Evolutionary conservation across 805 yeast genomes (phyloP).

Genomic region (Gaillardinia entomophila): DNA sequence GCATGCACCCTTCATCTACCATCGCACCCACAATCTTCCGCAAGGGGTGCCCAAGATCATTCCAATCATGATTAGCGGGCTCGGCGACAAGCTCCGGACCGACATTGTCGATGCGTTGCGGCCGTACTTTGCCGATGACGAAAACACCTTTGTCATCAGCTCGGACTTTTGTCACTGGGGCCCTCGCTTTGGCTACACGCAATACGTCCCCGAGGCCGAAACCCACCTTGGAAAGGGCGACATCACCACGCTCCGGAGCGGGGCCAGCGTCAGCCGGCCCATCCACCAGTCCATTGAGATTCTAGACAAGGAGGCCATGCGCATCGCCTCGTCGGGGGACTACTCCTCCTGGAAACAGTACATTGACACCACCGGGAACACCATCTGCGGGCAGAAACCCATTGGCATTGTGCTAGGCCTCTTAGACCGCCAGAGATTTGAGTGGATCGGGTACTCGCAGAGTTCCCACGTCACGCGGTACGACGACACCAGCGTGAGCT

Average conservation of each 20-base stretch:
- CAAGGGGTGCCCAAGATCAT: conserved; percentile 46
- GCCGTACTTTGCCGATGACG: conserved; percentile 48
- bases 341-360: conserved; percentile 61
- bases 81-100: conserved; percentile 39
- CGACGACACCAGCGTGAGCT: conserved; percentile 81
- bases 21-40: conserved; percentile 32
- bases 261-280: conserved; percentile 22
- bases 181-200: conserved; percentile 37
- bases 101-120: conserved; percentile 43
- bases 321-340: conserved; percentile 49
- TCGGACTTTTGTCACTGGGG: conserved; percentile 97
- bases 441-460: conserved; percentile 80
- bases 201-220: conserved; percentile 15
- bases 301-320: conserved; percentile 70
- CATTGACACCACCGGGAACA: conserved; percentile 67
- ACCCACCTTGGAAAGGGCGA: neutral
- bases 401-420: conserved; percentile 56
- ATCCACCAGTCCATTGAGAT: conserved; percentile 69
- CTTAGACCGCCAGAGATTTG: conserved; percentile 42
- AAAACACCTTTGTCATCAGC: conserved; percentile 70
- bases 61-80: conserved; percentile 75
- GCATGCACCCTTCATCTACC: conserved; percentile 77
- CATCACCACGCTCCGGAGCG: neutral
- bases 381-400: conserved; percentile 91
- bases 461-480: conserved; percentile 47